Conservation (phyloP, 768 basidiomycete genomes). For the Asterophora parasitica region DNA sequence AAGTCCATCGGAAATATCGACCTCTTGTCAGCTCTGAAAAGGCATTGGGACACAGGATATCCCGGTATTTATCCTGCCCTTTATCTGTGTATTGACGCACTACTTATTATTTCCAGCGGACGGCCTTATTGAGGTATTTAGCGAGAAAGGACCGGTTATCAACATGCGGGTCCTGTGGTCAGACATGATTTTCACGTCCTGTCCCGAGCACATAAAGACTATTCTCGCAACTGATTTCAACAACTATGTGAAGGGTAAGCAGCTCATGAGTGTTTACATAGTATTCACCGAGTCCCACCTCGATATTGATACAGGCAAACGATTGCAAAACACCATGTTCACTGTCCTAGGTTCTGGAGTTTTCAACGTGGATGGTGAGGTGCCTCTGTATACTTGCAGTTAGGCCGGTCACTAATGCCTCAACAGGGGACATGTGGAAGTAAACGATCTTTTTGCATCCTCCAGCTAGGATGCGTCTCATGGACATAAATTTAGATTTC, state of each 20-base stretch:
- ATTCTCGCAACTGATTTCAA: constrained; percentile 55
- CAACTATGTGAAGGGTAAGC: constrained; percentile 53
- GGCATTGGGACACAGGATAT: constrained; percentile 41
- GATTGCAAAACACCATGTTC: constrained; percentile 38
- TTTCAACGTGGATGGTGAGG: constrained; percentile 62
- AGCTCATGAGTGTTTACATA: too few species aligned
- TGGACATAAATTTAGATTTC: constrained; percentile 36
- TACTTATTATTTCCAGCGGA: constrained; percentile 31
- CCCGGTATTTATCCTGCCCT: constrained; percentile 32
- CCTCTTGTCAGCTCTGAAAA: constrained; percentile 30
- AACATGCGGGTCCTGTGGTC: constrained; percentile 43
- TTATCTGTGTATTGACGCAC: not conserved
- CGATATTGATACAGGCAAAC: constrained; percentile 26
- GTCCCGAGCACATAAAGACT: constrained; percentile 52
- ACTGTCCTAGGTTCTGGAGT: constrained; percentile 59
- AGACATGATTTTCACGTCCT: constrained; percentile 41
- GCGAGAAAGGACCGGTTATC: constrained; percentile 35
- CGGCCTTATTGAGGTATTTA: constrained; percentile 30
- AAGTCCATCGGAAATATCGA: constrained; percentile 42
- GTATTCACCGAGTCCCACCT: too few species aligned
- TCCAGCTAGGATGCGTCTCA: not conserved
- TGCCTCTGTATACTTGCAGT: not conserved
- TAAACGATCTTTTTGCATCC: constrained; percentile 11
- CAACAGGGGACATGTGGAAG: constrained; percentile 35
- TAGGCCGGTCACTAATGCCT: not conserved